Conservation (phyloP, 768 basidiomycete genomes). For the Boletus barrowsii region DNA sequence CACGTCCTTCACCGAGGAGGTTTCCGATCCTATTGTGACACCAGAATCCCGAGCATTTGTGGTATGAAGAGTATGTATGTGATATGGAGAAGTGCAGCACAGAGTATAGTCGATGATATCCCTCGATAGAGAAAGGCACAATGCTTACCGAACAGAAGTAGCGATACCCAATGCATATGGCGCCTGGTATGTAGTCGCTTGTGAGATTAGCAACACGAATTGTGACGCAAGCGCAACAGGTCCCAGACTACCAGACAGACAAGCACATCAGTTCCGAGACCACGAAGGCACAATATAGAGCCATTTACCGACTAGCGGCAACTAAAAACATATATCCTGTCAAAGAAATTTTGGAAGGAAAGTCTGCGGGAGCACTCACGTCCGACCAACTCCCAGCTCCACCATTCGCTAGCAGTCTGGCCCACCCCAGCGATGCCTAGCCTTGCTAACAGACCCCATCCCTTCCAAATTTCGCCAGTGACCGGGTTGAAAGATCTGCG, state of each 20-base stretch:
- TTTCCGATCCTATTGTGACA: slow-evolving; percentile 70
- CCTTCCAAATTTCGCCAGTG: slow-evolving; percentile 58
- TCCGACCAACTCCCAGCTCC: slow-evolving; percentile 90
- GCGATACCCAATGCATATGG: slow-evolving; percentile 83
- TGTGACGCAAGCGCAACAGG: slow-evolving; percentile 83
- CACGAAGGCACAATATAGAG: not conserved
- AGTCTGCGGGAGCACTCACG: slow-evolving; percentile 18
- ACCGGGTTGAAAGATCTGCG: slow-evolving; percentile 42
- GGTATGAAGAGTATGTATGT: not conserved
- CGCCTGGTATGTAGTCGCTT: slow-evolving; percentile 76
- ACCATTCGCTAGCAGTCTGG: slow-evolving; percentile 91
- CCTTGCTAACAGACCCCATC: slow-evolving; percentile 63
- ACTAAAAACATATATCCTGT: slow-evolving; percentile 30
- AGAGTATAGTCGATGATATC: not conserved
- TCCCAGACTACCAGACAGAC: slow-evolving; percentile 54
- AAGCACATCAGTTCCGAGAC: not conserved
- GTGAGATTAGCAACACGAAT: slow-evolving; percentile 76
- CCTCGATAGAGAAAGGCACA: not conserved
- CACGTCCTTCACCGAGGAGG: slow-evolving; percentile 77
- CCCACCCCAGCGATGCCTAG: slow-evolving; percentile 81
- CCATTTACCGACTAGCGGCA: slow-evolving; percentile 49
- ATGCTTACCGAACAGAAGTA: slow-evolving; percentile 71
- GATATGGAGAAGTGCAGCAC: not conserved
- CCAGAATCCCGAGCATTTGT: not conserved
- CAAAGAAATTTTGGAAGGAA: not conserved